These are phyloP conservation scores for Aspergillus novofumigatus DNA, from an alignment of 2,329 filamentous ascomycete species.

Conservation along the genomic window DNA sequence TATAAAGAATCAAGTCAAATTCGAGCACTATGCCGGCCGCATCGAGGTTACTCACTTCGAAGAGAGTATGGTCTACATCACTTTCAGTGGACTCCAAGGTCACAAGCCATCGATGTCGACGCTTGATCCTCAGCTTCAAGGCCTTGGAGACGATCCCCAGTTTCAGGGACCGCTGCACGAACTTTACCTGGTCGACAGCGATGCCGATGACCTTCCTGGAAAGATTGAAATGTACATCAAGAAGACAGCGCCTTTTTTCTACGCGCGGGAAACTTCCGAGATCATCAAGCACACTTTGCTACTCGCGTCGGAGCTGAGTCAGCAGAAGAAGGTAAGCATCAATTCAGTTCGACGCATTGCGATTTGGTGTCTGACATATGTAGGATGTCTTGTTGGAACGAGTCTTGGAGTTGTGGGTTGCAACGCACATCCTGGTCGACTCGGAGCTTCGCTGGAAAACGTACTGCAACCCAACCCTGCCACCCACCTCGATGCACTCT, in stretches of 20 bases:
- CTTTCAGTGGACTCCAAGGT: slow-evolving; percentile 41
- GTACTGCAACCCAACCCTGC: slow-evolving; percentile 44
- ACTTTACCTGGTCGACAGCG: slow-evolving; percentile 48
- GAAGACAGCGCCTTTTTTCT: slow-evolving; percentile 43
- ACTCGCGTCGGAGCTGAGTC: slow-evolving; percentile 35
- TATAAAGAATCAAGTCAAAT: slow-evolving; percentile 46
- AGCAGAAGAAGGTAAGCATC: slow-evolving; percentile 34
- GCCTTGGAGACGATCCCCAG: slow-evolving; percentile 36
- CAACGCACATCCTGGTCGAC: slow-evolving; percentile 52
- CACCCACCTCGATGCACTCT: slow-evolving; percentile 33
- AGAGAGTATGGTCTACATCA: slow-evolving; percentile 45
- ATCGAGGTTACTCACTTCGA: slow-evolving; percentile 57
- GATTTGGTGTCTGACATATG: slow-evolving; percentile 7
- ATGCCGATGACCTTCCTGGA: slow-evolving; percentile 46
- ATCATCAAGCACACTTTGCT: slow-evolving; percentile 50
- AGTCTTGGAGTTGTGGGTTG: slow-evolving; percentile 54
- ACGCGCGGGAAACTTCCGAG: slow-evolving; percentile 46
- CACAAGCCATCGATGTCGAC: slow-evolving; percentile 35
- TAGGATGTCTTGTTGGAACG: slow-evolving; percentile 48
- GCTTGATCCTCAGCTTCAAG: slow-evolving; percentile 40
- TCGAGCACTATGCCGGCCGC: slow-evolving; percentile 47
- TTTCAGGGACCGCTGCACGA: slow-evolving; percentile 36
- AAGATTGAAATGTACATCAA: slow-evolving; percentile 54
- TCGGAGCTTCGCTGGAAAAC: slow-evolving; percentile 46
- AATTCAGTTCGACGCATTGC: neutral